Evolutionary conservation across 768 basidiomycete genomes (phyloP), one percentile per base, ranked within the genome.

Genomic region (Mycena galopus): DNA sequence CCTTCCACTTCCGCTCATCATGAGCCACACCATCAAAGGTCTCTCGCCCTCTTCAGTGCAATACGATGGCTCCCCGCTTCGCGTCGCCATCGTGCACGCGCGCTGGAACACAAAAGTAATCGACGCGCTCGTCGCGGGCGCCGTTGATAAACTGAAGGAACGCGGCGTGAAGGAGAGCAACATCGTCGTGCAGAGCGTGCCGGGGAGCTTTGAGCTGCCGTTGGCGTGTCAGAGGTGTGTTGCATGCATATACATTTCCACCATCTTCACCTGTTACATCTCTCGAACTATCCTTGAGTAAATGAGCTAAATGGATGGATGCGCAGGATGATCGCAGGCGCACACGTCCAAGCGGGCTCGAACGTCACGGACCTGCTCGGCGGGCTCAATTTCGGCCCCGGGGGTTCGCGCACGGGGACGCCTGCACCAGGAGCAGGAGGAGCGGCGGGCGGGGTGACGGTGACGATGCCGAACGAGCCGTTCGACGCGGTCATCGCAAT

Each of bases 401-500:
- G 84, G 9, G 78, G 61, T 81, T 88, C 92, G 72, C 87, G 88
- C 68, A 84, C 89, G 27, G 84, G 84, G 25, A 89, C 91, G 21
- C 88, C 90, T 19, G 84, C 88, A 19, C 83, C 90, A 3, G 79
- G 84, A 29, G 76, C 74, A 27, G 66, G 78, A 65, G 58, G 17
- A 1, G 53, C n/a, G n/a, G n/a, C n/a, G n/a, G n/a, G n/a, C n/a
- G n/a, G n/a, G n/a, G n/a, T n/a, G n/a, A n/a, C 62, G 16, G 74
- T 75, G 27, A 72, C 70, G 42, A 84, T 83, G 74, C 83, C 87
- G 44, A 87, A 89, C 50, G 86, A 88, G 65, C 93, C 97, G 0
- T 98, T 99, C 77, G 93, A 97, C 81, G 98, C 96, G 17, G 92
- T 98, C 74, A 97, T 99, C 80, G 96, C 98, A 64, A 95, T 99